Base-by-base conservation (phyloP, 768 basidiomycete genomes). In the Boletus sp. region DNA sequence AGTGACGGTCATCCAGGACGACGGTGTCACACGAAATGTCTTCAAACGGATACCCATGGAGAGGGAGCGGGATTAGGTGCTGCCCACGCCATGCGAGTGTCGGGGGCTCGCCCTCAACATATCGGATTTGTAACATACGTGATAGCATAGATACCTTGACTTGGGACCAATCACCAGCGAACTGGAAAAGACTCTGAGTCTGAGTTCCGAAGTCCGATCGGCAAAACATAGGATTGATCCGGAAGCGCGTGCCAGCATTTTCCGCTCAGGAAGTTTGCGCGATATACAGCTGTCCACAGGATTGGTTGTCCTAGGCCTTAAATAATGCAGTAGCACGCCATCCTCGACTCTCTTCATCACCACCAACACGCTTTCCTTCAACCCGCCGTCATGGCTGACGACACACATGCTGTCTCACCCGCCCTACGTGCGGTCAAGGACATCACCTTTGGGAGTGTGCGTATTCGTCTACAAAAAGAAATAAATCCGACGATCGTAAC, bases 1-100 rank as follows among this genome's bases (percentile, higher is more conserved):
- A 37, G 76, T 77, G 47, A 78, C 75, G 64, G 69, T 79, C 15
- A 54, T 78, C 9, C 80, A 84, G 60, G 78, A 80, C 7, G 85
- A 88, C 64, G 85, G 86, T 0, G 77, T 84, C 8, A 71, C 83
- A n/a, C 74, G 84, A 57, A 79, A 69, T 53, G 78, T 82, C 1
- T 81, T 87, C 54, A 74, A 66, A 51, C 77, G 75, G 53, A 68
- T 80, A 46, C 65, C 73, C 24, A 9, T 42, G 32, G 47, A 11
- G 30, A n/a, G 7, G 20, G 56, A 53, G 20, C 18, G 15, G 37
- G 37, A 55, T 32, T 58, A 67, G 46, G 24, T 8, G 12, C 28
- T 29, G 15, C 33, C 3, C 28, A 20, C 28, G 8, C 29, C 28
- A 24, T 30, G n/a, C 8, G 11, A 24, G 29, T 17, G 41, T 20